phyloP scores from a whole-genome alignment of 1,284 basidiomycete genomes.

The Pseudozyma hubeiensis region DNA sequence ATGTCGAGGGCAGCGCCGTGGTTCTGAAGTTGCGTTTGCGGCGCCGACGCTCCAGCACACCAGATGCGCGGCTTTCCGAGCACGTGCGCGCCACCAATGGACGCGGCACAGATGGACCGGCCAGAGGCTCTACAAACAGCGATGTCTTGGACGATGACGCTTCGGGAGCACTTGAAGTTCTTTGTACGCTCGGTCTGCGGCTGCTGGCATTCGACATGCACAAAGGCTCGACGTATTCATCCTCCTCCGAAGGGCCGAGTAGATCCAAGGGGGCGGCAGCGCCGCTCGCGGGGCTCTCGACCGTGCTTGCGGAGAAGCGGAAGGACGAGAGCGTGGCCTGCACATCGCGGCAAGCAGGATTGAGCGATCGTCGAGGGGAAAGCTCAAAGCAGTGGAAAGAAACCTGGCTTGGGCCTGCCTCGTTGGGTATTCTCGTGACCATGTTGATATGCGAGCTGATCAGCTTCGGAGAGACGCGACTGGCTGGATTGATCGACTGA shows the following conservation, averaged over 20 bases:
- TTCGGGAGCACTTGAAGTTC: constrained; percentile 42
- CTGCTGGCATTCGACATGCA: constrained; percentile 17
- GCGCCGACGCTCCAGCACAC: constrained; percentile 41
- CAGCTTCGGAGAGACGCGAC: neutral
- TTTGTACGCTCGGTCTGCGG: constrained; percentile 44
- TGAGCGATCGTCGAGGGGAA: constrained; percentile 20
- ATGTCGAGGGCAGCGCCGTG: constrained; percentile 18
- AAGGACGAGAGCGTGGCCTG: constrained; percentile 37
- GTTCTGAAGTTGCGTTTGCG: constrained; percentile 17
- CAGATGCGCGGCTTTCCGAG: constrained; percentile 41
- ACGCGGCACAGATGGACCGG: constrained; percentile 10
- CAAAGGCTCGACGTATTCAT: constrained; percentile 33
- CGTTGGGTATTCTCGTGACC: constrained; percentile 29
- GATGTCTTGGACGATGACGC: constrained; percentile 21
- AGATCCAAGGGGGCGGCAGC: neutral
- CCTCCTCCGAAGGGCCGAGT: constrained; percentile 7
- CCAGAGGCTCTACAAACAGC: constrained; percentile 25
- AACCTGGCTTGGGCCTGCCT: constrained; percentile 15
- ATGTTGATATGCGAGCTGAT: neutral
- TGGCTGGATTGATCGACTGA: too few relatives aligned
- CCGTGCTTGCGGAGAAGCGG: constrained; percentile 27
- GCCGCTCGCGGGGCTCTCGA: constrained; percentile 16
- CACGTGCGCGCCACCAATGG: constrained; percentile 39
- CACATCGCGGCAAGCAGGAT: constrained; percentile 27
- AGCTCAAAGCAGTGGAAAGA: constrained; percentile 21